Base-by-base conservation (phyloP, 2,329 filamentous ascomycete genomes). In the Polychaeton citri region DNA sequence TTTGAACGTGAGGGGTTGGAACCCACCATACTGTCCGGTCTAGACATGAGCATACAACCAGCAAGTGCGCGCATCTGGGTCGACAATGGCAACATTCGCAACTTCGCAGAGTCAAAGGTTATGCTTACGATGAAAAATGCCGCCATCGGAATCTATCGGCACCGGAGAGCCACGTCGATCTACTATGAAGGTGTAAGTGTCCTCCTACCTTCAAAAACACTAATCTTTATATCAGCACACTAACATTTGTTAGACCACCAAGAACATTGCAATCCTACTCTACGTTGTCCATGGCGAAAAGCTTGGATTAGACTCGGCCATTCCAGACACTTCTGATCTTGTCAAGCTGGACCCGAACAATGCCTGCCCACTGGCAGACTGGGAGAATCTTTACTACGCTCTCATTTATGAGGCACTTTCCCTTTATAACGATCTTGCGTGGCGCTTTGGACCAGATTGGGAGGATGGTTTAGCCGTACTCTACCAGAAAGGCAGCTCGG, bases 351-450 rank as follows among this genome's bases (percentile, higher is more conserved):
- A 28, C 15, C 12, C 12, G 5, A 15, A 15, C 24, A 28, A 28
- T 10, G 12, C 24, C 15, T 12, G 5, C 5, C 38, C 43, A 6
- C 34, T 43, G 9, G 20, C 34, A 4, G 16, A 34, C 12, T 46
- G 43, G 43, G 44, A 50, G 8, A 34, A 35, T 8, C 20, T 49
- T 0, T 51, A 45, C 32, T 46, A 48, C 28, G 45, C 39, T 4
- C 30, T 48, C 3, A 15, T 37, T 5, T 44, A 44, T 5, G 46
- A 50, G 33, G 43, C 49, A 16, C 38, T 35, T 6, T 18, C 21
- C 3, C 21, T 49, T 4, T 48, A 50, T 28, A 6, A 21, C 2
- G 43, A 42, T 15, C 35, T 50, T 10, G 12, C 42, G 28, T n/a
- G 20, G 3, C 32, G 40, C 16, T 41, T 42, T 26, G 36, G 43